A percentile compares a stretch with the other conserved stretches of the same genome.
phyloP scores from a whole-genome alignment of 306 rosid genomes.

The Castanea sativa region DNA sequence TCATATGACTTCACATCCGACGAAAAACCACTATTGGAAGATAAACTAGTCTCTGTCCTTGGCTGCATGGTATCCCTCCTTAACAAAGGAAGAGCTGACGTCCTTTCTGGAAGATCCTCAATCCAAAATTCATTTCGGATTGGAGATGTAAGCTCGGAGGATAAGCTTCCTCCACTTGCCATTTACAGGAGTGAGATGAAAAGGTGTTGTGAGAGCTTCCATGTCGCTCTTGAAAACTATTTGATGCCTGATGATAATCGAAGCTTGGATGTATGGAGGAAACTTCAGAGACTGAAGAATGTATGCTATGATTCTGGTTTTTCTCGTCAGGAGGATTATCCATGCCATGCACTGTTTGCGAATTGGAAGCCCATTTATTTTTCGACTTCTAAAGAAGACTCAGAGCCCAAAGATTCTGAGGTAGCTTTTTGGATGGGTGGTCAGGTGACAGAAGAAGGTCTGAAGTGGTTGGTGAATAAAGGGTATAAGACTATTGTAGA shows the following conservation, averaged over 20 bases:
- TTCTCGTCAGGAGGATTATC: constrained; percentile 63
- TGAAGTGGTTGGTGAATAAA: constrained; percentile 69
- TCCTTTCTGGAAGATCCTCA: constrained; percentile 78
- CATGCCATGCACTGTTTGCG: constrained; percentile 67
- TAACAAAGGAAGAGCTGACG: constrained; percentile 69
- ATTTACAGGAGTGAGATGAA: constrained; percentile 84
- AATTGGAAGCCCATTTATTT: constrained; percentile 76
- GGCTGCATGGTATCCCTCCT: constrained; percentile 82
- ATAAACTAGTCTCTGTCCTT: constrained; percentile 85
- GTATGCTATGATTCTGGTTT: constrained; percentile 91
- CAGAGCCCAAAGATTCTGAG: constrained; percentile 45
- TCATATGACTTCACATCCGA: constrained; percentile 60
- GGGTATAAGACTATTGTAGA: constrained; percentile 84
- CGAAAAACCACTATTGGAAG: constrained; percentile 71
- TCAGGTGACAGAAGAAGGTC: constrained; percentile 93
- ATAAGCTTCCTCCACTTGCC: constrained; percentile 75
- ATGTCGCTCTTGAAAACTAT: constrained; percentile 80
- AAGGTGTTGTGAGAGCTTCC: constrained; percentile 95
- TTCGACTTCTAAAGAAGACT: constrained; percentile 47
- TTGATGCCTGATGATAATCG: constrained; percentile 53
- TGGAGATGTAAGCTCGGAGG: constrained; percentile 47
- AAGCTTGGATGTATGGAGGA: constrained; percentile 80
- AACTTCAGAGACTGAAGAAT: constrained; percentile 87
- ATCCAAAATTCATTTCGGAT: constrained; percentile 35
- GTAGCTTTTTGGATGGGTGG: constrained; percentile 94